Percentiles rank a stretch among this genome's conserved stretches.
These are phyloP conservation scores for Didymella lethalis DNA, from an alignment of 2,329 filamentous ascomycete species.

Conservation along the genomic window DNA sequence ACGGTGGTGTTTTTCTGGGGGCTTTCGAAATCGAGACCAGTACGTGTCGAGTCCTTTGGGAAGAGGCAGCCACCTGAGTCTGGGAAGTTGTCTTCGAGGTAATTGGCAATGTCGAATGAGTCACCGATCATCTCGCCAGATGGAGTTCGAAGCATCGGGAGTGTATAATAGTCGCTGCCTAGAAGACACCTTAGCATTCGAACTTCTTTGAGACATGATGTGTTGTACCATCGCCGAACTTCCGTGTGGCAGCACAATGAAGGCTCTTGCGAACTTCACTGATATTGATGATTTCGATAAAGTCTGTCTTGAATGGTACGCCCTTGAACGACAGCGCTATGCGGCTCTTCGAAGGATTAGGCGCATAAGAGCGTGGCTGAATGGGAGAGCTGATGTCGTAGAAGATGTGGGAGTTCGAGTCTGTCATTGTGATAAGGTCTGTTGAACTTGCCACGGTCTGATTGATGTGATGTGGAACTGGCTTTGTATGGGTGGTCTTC, in stretches of 20 bases:
- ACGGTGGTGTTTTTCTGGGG: constrained; percentile 34
- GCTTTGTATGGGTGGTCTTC: background rate
- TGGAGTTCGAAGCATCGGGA: constrained; percentile 64
- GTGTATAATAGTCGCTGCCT: constrained; percentile 64
- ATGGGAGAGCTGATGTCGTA: constrained; percentile 59
- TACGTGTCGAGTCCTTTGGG: constrained; percentile 46
- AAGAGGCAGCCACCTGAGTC: constrained; percentile 59
- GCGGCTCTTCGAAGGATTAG: constrained; percentile 63
- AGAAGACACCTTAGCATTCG: background rate
- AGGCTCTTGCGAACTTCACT: constrained; percentile 47
- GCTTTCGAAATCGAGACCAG: constrained; percentile 54
- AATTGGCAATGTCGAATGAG: constrained; percentile 70
- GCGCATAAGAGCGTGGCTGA: constrained; percentile 52
- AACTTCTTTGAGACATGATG: background rate
- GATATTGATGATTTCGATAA: constrained; percentile 64
- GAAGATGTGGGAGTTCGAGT: constrained; percentile 35
- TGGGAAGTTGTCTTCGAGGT: constrained; percentile 64
- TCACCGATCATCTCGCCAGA: constrained; percentile 62
- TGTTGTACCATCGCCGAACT: constrained; percentile 57
- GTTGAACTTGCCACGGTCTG: background rate
- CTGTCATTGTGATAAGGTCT: constrained; percentile 1
- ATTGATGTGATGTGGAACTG: background rate
- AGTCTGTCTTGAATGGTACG: constrained; percentile 59
- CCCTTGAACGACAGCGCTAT: constrained; percentile 60
- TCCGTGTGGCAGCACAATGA: constrained; percentile 60